Conservation (phyloP, 169 alveolate genomes). For the Theileria sp. region DNA sequence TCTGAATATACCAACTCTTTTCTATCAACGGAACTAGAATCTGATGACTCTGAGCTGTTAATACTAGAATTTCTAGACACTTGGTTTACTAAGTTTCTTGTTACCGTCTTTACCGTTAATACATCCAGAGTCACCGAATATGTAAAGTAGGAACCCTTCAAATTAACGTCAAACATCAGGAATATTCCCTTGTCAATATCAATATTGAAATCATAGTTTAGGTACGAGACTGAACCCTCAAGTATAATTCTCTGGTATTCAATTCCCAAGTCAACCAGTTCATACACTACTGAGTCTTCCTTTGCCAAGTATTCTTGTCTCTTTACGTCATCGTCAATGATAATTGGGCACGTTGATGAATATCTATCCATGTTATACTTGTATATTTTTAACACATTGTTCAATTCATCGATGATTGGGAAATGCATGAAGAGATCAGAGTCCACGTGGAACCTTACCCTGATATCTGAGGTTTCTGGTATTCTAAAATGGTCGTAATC, state of each 20-base stretch:
- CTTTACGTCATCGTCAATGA: slow-evolving; percentile 29
- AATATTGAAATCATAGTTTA: slow-evolving; percentile 36
- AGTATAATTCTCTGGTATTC: slow-evolving; percentile 40
- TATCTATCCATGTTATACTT: slow-evolving; percentile 40
- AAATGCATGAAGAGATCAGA: slow-evolving; percentile 52
- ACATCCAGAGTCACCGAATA: slow-evolving; percentile 33
- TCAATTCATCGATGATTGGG: slow-evolving; percentile 45
- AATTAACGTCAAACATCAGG: slow-evolving; percentile 31
- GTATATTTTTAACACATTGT: slow-evolving; percentile 22
- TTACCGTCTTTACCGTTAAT: slow-evolving; percentile 21
- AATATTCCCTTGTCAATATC: slow-evolving; percentile 23
- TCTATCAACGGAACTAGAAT: neutral
- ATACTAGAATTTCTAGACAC: neutral
- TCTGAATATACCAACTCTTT: slow-evolving; percentile 6
- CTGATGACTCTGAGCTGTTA: neutral
- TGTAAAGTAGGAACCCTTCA: slow-evolving; percentile 15
- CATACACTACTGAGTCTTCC: slow-evolving; percentile 31
- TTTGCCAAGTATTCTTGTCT: slow-evolving; percentile 9
- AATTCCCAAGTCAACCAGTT: slow-evolving; percentile 55
- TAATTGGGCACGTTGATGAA: slow-evolving; percentile 23
- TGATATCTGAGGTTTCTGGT: slow-evolving; percentile 48
- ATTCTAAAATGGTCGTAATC: slow-evolving; percentile 42
- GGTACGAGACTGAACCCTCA: slow-evolving; percentile 41
- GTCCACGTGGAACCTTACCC: slow-evolving; percentile 43
- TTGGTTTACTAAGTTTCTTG: slow-evolving; percentile 21